A percentile compares a stretch with the other conserved stretches of the same genome.
These are phyloP conservation scores for Sugiyamaella grinbergsii DNA, from an alignment of 1,139 yeast genomes.

Conservation along the genomic window DNA sequence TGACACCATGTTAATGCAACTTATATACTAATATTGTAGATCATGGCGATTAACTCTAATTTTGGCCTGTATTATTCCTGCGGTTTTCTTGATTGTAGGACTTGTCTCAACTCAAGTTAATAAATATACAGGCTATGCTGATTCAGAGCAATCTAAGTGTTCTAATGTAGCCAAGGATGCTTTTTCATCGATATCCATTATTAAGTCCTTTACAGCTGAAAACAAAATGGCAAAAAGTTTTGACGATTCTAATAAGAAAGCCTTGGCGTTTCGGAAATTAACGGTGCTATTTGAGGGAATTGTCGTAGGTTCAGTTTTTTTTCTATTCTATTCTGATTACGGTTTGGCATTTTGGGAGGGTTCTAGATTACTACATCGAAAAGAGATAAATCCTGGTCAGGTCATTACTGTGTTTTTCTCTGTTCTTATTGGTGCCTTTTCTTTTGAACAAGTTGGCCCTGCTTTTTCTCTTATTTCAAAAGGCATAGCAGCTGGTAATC, in stretches of 20 bases:
- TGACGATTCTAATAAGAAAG: slow-evolving; percentile 38
- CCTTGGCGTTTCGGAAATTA: slow-evolving; percentile 37
- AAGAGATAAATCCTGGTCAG: slow-evolving; percentile 39
- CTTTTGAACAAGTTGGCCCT: slow-evolving; percentile 48
- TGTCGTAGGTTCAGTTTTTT: slow-evolving; percentile 46
- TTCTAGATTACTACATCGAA: slow-evolving; percentile 43
- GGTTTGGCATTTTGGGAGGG: slow-evolving; percentile 52
- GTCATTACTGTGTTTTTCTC: slow-evolving; percentile 45
- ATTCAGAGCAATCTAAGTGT: slow-evolving; percentile 43
- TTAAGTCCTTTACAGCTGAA: slow-evolving; percentile 49
- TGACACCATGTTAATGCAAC: no score
- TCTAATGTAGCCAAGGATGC: slow-evolving; percentile 49
- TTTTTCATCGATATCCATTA: slow-evolving; percentile 46
- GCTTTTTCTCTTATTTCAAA: slow-evolving; percentile 44
- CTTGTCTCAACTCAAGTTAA: slow-evolving; percentile 39
- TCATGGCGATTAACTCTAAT: slow-evolving; percentile 47
- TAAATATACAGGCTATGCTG: slow-evolving; percentile 39
- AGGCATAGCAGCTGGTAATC: slow-evolving; percentile 47
- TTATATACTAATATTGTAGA: no score
- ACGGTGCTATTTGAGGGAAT: slow-evolving; percentile 41
- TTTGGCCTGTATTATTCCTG: slow-evolving; percentile 42
- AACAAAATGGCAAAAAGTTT: slow-evolving; percentile 42
- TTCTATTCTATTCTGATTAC: slow-evolving; percentile 41
- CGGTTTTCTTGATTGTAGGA: slow-evolving; percentile 38
- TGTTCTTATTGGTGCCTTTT: slow-evolving; percentile 48